A percentile compares a stretch with the other conserved stretches of the same genome.
phyloP scores from a whole-genome alignment of 2,329 filamentous ascomycete genomes.

The Hypoxylon sp. region DNA sequence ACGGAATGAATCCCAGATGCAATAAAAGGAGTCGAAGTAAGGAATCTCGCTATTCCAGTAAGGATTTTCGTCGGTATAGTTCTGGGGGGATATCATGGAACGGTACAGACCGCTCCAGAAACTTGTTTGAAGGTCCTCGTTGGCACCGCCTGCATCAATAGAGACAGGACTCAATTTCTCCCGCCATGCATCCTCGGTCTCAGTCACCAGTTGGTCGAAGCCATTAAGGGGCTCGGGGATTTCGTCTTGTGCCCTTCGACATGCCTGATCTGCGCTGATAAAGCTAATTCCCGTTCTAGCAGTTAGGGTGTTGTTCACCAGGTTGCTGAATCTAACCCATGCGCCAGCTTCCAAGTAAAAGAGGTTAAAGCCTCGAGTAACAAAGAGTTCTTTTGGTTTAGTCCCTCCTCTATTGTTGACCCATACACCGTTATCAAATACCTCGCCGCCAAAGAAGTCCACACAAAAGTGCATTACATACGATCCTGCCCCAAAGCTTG shows the following conservation, averaged over 20 bases:
- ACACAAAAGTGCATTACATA: conserved; percentile 73
- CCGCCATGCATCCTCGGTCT: conserved; percentile 69
- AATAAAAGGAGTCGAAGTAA: conserved; percentile 72
- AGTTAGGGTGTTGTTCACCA: conserved; percentile 64
- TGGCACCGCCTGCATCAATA: conserved; percentile 64
- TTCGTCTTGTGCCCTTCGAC: conserved; percentile 72
- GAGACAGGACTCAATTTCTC: conserved; percentile 69
- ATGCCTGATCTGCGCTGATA: conserved; percentile 73
- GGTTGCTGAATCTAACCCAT: conserved; percentile 68
- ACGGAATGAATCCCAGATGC: conserved; percentile 76
- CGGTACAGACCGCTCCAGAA: conserved; percentile 76
- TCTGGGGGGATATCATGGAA: conserved; percentile 74
- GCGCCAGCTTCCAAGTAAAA: conserved; percentile 65
- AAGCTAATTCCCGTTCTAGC: conserved; percentile 76
- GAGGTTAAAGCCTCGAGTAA: conserved; percentile 60
- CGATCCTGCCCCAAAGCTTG: conserved; percentile 73
- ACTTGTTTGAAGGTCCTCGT: conserved; percentile 66
- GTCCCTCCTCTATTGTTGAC: conserved; percentile 59
- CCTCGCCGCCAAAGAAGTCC: conserved; percentile 66
- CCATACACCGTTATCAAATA: conserved; percentile 58
- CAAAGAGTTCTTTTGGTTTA: conserved; percentile 57
- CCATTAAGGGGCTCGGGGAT: conserved; percentile 71
- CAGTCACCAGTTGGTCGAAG: conserved; percentile 67
- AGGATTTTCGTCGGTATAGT: conserved; percentile 76
- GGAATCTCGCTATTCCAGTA: conserved; percentile 73